Evolutionary conservation across 2,329 filamentous ascomycete species (phyloP).

Genomic region (Bisporella sp.): DNA sequence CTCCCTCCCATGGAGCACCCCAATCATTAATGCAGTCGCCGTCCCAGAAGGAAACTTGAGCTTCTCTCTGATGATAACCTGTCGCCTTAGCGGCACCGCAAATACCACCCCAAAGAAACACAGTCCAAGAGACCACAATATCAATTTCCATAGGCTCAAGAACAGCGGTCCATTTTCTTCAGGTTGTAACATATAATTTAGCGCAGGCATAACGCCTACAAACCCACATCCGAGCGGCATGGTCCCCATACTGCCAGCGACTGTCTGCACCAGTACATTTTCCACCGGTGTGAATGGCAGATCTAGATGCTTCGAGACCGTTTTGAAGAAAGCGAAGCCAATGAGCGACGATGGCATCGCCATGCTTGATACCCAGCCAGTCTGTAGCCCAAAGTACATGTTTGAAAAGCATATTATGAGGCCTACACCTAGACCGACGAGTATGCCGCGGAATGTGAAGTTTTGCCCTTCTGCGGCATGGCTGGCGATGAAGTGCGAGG

Average conservation of each 20-base stretch:
- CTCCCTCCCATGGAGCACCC: constrained; percentile 70
- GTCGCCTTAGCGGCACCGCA: constrained; percentile 80
- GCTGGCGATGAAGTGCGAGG: constrained; percentile 20
- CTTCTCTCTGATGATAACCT: constrained; percentile 90
- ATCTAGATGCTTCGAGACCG: constrained; percentile 62
- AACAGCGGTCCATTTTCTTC: constrained; percentile 74
- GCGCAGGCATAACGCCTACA: constrained; percentile 86
- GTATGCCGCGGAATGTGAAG: constrained; percentile 77
- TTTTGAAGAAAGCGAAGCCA: constrained; percentile 89
- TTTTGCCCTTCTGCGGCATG: constrained; percentile 43
- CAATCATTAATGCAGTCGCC: constrained; percentile 89
- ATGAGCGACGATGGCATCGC: constrained; percentile 93
- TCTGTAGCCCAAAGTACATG: constrained; percentile 98
- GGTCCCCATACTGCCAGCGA: constrained; percentile 89
- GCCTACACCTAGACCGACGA: constrained; percentile 76
- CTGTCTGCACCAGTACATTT: constrained; percentile 94
- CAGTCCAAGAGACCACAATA: constrained; percentile 86
- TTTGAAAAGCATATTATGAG: constrained; percentile 93
- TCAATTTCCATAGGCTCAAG: constrained; percentile 67
- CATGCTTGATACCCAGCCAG: constrained; percentile 77
- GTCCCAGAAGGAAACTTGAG: constrained; percentile 93
- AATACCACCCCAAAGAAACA: constrained; percentile 98
- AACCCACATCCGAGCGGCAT: constrained; percentile 96
- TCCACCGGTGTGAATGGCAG: constrained; percentile 90
- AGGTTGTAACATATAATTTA: constrained; percentile 74